Conservation (phyloP, 2,329 filamentous ascomycete genomes). For the Elsinoe perseae region DNA sequence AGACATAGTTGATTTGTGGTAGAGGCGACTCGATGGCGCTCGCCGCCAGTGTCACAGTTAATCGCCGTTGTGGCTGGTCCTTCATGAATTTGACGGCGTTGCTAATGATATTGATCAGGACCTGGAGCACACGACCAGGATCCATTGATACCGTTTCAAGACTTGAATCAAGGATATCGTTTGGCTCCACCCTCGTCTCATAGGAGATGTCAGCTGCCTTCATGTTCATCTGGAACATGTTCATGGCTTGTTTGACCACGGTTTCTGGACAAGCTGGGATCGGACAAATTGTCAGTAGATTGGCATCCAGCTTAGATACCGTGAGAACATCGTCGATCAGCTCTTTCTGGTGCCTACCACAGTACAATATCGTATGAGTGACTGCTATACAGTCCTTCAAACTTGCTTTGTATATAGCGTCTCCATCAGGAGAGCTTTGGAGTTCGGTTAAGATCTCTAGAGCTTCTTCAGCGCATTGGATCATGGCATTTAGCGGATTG, state of each 20-base stretch:
- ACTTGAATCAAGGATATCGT: neutral
- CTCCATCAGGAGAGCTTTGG: neutral
- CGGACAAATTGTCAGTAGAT: conserved; percentile 17
- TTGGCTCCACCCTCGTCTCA: neutral
- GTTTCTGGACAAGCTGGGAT: conserved; percentile 17
- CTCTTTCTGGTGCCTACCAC: conserved; percentile 24
- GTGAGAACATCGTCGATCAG: conserved; percentile 42
- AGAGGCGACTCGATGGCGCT: neutral
- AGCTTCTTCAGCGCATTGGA: conserved; percentile 33
- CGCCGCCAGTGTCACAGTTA: conserved; percentile 12
- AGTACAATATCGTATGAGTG: conserved; percentile 25
- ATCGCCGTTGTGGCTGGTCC: neutral
- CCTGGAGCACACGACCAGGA: conserved; percentile 25
- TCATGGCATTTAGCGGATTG: conserved; percentile 24
- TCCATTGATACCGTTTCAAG: conserved; percentile 25
- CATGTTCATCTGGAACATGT: conserved; percentile 22
- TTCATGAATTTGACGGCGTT: conserved; percentile 25
- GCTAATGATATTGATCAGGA: conserved; percentile 28
- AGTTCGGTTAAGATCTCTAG: neutral
- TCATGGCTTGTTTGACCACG: conserved; percentile 19
- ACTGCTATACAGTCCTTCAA: conserved; percentile 18
- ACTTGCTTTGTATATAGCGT: neutral
- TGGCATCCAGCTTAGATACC: conserved; percentile 27
- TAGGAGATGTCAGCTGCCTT: conserved; percentile 17
- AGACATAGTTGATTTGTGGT: neutral